phyloP scores from a whole-genome alignment of 352 stramenopile genomes.

The Globisporangium paddicum region DNA sequence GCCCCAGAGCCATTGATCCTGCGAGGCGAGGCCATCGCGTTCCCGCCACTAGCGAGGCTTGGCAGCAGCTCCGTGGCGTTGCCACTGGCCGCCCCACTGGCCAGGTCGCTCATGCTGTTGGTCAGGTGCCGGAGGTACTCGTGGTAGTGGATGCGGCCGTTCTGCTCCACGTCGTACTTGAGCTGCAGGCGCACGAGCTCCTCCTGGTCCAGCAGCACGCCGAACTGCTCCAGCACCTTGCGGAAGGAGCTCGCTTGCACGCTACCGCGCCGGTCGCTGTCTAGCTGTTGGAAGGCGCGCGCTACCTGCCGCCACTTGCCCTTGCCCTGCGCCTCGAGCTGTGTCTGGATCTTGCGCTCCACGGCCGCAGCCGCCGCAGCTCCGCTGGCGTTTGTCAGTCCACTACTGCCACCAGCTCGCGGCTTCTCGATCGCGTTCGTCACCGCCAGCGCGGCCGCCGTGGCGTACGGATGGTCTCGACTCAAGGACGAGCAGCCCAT shows the following conservation, averaged over 20 bases:
- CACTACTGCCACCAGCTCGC: constrained; percentile 1
- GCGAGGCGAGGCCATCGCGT: not conserved
- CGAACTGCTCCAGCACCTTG: constrained; percentile 58
- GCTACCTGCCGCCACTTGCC: constrained; percentile 54
- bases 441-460: constrained; percentile 30
- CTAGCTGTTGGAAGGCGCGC: constrained; percentile 55
- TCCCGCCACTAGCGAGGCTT: constrained; percentile 11
- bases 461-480: constrained; percentile 27
- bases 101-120: constrained; percentile 38
- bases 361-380: constrained; percentile 32
- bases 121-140: constrained; percentile 60
- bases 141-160: constrained; percentile 59
- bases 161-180: constrained; percentile 78
- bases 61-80: constrained; percentile 17
- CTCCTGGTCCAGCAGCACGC: constrained; percentile 51
- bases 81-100: not conserved
- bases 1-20: not conserved
- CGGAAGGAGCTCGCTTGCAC: constrained; percentile 41
- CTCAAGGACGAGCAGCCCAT: constrained; percentile 8
- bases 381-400: constrained; percentile 13
- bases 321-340: constrained; percentile 43
- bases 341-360: constrained; percentile 58
- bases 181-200: constrained; percentile 59
- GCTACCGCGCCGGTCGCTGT: constrained; percentile 45
- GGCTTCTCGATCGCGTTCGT: constrained; percentile 41